phyloP scores from a whole-genome alignment of 495 filamentous ascomycete species.

The Oleoguttula mirabilis region DNA sequence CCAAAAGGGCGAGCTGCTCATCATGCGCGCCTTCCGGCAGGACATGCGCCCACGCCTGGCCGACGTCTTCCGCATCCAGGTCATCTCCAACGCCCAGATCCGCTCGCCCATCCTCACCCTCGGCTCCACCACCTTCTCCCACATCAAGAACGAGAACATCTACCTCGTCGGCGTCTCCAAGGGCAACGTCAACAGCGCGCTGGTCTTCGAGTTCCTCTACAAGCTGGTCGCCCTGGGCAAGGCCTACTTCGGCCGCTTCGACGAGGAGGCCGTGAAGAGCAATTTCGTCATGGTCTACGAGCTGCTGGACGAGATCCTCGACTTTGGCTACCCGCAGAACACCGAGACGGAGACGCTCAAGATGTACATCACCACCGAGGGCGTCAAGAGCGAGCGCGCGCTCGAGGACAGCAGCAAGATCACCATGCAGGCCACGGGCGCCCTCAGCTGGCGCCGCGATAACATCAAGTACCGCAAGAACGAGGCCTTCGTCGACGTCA shows the following conservation, averaged over 20 bases:
- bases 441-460: constrained; percentile 88
- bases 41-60: constrained; percentile 93
- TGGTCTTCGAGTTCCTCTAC: constrained; percentile 98
- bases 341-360: constrained; percentile 98
- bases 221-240: constrained; percentile 79
- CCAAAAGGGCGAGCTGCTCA: constrained; percentile 98
- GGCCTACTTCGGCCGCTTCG: constrained; percentile 97
- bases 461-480: constrained; percentile 99
- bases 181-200: constrained; percentile 97
- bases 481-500: constrained; percentile 98
- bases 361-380: constrained; percentile 99
- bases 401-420: constrained; percentile 91
- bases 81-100: constrained; percentile 96
- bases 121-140: constrained; percentile 95
- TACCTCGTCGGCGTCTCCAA: constrained; percentile 96
- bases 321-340: constrained; percentile 98
- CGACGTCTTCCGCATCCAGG: constrained; percentile 98
- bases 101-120: constrained; percentile 95
- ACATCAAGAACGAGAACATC: constrained; percentile 99
- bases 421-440: constrained; percentile 98
- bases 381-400: constrained; percentile 87
- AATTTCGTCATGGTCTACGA: constrained; percentile 99
- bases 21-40: constrained; percentile 95
- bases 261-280: constrained; percentile 99
- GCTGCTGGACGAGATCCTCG: constrained; percentile 94